These are phyloP conservation scores for Bonnemaisonia californica DNA, from an alignment of 31 red algal species.

Conservation along the genomic window DNA sequence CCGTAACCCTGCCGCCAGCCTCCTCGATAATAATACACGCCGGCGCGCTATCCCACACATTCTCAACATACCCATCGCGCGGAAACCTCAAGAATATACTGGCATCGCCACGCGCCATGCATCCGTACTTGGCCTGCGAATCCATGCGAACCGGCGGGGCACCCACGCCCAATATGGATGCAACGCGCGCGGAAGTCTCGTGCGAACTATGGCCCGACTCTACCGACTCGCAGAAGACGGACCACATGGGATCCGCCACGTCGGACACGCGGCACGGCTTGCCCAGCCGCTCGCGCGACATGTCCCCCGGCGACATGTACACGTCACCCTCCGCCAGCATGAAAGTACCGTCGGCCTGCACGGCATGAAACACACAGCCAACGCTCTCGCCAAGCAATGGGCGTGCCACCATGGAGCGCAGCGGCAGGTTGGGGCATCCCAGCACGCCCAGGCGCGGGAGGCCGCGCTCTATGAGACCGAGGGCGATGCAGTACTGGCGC, in stretches of 20 bases:
- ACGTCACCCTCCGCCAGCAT: constrained; percentile 29
- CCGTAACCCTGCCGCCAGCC: constrained; percentile 90
- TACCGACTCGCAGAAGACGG: constrained; percentile 80
- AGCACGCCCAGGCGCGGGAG: constrained; percentile 73
- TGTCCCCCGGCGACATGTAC: background rate
- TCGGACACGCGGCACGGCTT: constrained; percentile 43
- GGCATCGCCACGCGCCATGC: constrained; percentile 85
- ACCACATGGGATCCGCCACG: constrained; percentile 54
- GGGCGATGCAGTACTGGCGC: constrained; percentile 94
- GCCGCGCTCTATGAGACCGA: constrained; percentile 77
- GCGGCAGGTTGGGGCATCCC: constrained; percentile 86
- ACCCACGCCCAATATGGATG: constrained; percentile 68
- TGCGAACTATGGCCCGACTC: constrained; percentile 85
- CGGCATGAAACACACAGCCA: constrained; percentile 69
- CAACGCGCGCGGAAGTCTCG: constrained; percentile 68
- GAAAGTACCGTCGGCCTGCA: constrained; percentile 49
- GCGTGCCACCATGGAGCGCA: background rate
- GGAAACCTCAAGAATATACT: constrained; percentile 95
- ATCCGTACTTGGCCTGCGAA: constrained; percentile 92
- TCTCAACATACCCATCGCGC: constrained; percentile 84
- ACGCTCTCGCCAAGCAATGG: background rate
- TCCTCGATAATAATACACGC: constrained; percentile 85
- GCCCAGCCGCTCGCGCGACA: background rate
- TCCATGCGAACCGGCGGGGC: constrained; percentile 83
- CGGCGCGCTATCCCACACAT: constrained; percentile 98